Evolutionary conservation across 148 eudicot genomes (phyloP), one percentile per base, ranked within the genome.

Genomic region (Chenopodium suecicum): DNA sequence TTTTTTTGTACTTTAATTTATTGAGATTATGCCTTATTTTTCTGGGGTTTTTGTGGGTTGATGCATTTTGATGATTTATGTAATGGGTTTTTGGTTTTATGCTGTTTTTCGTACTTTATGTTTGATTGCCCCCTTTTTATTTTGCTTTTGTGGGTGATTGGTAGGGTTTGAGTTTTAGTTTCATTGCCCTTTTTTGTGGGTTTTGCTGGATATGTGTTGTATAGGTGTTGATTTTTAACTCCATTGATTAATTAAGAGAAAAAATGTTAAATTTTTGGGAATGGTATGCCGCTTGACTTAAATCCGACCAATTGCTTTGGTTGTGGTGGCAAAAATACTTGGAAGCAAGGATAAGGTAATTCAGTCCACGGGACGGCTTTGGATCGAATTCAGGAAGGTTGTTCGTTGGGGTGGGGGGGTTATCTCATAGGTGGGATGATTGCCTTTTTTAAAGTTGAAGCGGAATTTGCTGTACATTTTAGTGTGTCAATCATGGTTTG

Each of bases 131-230:
- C 23, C 73, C 4, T 14, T 70, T 72, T 44, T 70, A 27, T n/a
- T 22, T 46, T n/a, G 62, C 22, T 20, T 72, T 13, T 23, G 29
- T 67, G 4, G 77, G 13, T 46, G 37, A 13, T 74, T 4, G 29
- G 23, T 74, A 74, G 77, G 77, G 77, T 74, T 74, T 74, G 37
- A 25, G 60, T 73, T 47, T 44, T 41, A 14, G 56, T 8, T 52
- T 52, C 56, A 52, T 50, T 27, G 47, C 47, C 25, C 52, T 8
- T 5, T 70, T 72, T 47, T 72, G 74, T 9, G 54, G 54, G 54
- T 10, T 41, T 41, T 20, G 54, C 54, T 41, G 77, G 77, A 63
- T 74, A 27, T 73, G 32, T 41, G 44, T 41, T 6, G 7, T 41
- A 6, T 5, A 56, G 22, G 17, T 27, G 34, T 67, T 62, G 66